Evolutionary conservation across 768 basidiomycete species (phyloP), one percentile per base, ranked within the genome.

Genomic region (Boletus rex-veris): DNA sequence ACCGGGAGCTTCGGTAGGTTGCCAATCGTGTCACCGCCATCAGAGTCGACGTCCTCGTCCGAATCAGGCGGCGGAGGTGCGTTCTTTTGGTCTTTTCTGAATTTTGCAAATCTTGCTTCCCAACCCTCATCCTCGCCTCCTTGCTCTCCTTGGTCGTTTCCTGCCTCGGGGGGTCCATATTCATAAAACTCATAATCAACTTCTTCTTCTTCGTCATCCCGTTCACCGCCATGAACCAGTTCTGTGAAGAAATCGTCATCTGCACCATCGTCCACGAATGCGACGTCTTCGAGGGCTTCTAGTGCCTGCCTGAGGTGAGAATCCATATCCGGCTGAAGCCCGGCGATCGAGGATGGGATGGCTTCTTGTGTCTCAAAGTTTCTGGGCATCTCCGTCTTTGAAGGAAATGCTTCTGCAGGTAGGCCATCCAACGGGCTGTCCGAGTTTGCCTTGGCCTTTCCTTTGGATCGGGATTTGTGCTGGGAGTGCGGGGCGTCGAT

Each of bases 251-350:
- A 92, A 66, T 85, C 80, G 48, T 92, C 91, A 33, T 80, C 83
- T 5, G 86, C 67, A 10, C 73, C 79, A 53, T 86, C 88, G 39
- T 92, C 88, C 15, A 97, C 88, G 64, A 96, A 99, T 3, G 88
- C 94, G 55, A 96, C 93, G 62, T 99, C 95, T 55, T 98, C 97
- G 21, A 99, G 75, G 2, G 97, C 97, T 65, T 97, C 94, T 15
- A 99, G 74, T 0, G 84, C 83, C 71, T 99, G 97, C 24, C 97
- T 80, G 26, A 98, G 78, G 73, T 94, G 92, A 6, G 93, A 92
- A 67, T 99, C 91, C 90, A 99, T 91, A 64, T 96, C 92, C 1
- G 94, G 97, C 65, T 90, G 89, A 55, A 99, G 85, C 3, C 97
- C 95, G 24, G 86, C 75, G 46, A 96, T 85, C 58, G 90, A 90